A percentile compares a stretch with the other conserved stretches of the same genome.
These are phyloP conservation scores for Circinella umbellata DNA, from an alignment of 371 early-diverging fungal genomes.

Conservation along the genomic window DNA sequence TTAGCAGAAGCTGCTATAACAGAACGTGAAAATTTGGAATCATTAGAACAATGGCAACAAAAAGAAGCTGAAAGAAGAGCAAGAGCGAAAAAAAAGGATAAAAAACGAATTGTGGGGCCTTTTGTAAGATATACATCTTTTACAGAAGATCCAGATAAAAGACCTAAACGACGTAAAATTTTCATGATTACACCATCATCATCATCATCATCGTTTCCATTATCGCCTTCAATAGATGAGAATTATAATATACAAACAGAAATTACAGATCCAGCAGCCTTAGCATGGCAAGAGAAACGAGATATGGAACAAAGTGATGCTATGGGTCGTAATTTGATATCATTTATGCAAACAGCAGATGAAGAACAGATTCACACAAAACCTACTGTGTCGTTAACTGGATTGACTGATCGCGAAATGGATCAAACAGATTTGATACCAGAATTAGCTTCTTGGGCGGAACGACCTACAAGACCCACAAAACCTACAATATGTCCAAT, in stretches of 20 bases:
- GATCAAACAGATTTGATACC: slow-evolving; percentile 44
- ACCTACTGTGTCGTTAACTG: slow-evolving; percentile 16
- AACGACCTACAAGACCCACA: slow-evolving; percentile 36
- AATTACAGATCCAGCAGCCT: slow-evolving; percentile 23
- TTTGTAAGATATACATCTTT: slow-evolving; percentile 61
- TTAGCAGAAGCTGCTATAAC: slow-evolving; percentile 65
- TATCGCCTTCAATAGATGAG: too few relatives aligned
- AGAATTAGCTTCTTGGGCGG: slow-evolving; percentile 33
- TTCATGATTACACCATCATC: slow-evolving; percentile 21
- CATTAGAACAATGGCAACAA: slow-evolving; percentile 61
- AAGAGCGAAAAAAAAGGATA: slow-evolving; percentile 53
- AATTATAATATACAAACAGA: slow-evolving; percentile 19
- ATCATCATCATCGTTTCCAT: too few relatives aligned
- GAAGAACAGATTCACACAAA: slow-evolving; percentile 3
- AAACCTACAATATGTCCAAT: slow-evolving; percentile 61
- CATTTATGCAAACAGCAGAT: slow-evolving; percentile 36
- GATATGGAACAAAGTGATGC: slow-evolving; percentile 33
- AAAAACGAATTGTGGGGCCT: slow-evolving; percentile 40
- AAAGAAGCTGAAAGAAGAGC: slow-evolving; percentile 60
- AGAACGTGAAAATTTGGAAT: slow-evolving; percentile 56
- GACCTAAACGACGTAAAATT: slow-evolving; percentile 34
- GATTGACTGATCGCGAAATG: slow-evolving; percentile 35
- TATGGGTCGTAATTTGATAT: slow-evolving; percentile 45
- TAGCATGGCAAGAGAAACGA: slow-evolving; percentile 35
- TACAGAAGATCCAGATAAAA: slow-evolving; percentile 47